phyloP scores from a whole-genome alignment of 2,329 filamentous ascomycete species.

The Colletotrichum higginsianum region DNA sequence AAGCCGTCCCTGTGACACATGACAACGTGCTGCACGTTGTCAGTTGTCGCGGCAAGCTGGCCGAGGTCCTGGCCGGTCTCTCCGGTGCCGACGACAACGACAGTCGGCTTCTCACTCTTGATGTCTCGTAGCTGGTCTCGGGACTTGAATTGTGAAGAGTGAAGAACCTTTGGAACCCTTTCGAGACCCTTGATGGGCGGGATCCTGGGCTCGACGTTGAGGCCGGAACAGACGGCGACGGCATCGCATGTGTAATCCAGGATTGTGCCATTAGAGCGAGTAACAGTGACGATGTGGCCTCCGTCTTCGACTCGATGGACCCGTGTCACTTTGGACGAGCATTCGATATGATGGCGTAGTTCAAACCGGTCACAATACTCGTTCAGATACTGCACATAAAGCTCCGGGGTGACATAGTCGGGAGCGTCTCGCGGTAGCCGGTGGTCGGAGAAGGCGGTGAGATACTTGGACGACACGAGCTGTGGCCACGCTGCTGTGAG shows the following conservation, averaged over 20 bases:
- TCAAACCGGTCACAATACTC: constrained; percentile 57
- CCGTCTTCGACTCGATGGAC: constrained; percentile 42
- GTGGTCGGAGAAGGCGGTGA: constrained; percentile 67
- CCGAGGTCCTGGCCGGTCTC: constrained; percentile 63
- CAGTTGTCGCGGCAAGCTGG: constrained; percentile 60
- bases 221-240: constrained; percentile 61
- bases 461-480: constrained; percentile 64
- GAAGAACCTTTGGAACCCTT: constrained; percentile 54
- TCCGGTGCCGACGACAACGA: constrained; percentile 61
- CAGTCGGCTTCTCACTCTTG: constrained; percentile 50
- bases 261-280: neutral
- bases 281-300: constrained; percentile 29
- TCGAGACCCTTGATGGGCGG: constrained; percentile 58
- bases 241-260: constrained; percentile 56
- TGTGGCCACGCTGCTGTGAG: constrained; percentile 4
- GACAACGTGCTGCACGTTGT: constrained; percentile 56
- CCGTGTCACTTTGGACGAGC: constrained; percentile 50
- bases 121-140: constrained; percentile 57
- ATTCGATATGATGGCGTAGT: constrained; percentile 56
- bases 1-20: constrained; percentile 64
- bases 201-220: constrained; percentile 58
- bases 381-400: constrained; percentile 60
- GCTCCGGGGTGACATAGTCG: constrained; percentile 59
- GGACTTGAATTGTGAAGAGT: constrained; percentile 61
- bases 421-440: constrained; percentile 58